Base-by-base conservation (phyloP, 345 rosid species). In the Salix udensis region DNA sequence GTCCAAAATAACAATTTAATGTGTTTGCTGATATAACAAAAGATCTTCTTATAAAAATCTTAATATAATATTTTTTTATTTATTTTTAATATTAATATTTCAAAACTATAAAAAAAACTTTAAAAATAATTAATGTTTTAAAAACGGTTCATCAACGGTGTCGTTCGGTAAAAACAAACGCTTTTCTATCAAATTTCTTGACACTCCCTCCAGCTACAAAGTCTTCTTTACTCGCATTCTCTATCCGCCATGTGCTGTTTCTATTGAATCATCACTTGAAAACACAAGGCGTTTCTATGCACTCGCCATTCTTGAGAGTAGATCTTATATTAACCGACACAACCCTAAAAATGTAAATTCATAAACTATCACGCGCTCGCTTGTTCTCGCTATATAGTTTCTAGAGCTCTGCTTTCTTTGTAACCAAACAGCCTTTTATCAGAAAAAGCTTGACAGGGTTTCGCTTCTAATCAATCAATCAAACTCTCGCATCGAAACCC, bases 401-500 rank as follows among this genome's bases (percentile, higher is more conserved):
- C 12, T 2, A 39, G 50, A 14, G 13, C 26, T 14, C 24, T 26
- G 13, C 30, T 1, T 11, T 30, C 39, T 73, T 10, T 62, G 31
- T 4, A 4, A n/a, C 23, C 70, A n/a, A 61, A 31, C 34, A 8
- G 31, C 26, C 53, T 31, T 28, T 16, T 14, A 6, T 67, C 58
- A 1, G 42, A 34, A 58, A 28, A 70, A 26, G 83, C 78, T 64
- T 9, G 82, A 34, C 81, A 36, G 84, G 84, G 76, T 74, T 80
- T 81, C 60, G 26, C 64, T 46, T 16, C 21, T 3, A 10, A 74
- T 23, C 65, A 12, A 31, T 58, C 64, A 53, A 8, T 16, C 37
- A 31, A 2, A 60, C 24, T 62, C 62, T 12, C 21, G 44, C 73
- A 24, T 19, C 48, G 60, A 76, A 85, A 74, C 84, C 84, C 85